Conservation (phyloP, 495 filamentous ascomycete species). For the Tuber indicum region DNA sequence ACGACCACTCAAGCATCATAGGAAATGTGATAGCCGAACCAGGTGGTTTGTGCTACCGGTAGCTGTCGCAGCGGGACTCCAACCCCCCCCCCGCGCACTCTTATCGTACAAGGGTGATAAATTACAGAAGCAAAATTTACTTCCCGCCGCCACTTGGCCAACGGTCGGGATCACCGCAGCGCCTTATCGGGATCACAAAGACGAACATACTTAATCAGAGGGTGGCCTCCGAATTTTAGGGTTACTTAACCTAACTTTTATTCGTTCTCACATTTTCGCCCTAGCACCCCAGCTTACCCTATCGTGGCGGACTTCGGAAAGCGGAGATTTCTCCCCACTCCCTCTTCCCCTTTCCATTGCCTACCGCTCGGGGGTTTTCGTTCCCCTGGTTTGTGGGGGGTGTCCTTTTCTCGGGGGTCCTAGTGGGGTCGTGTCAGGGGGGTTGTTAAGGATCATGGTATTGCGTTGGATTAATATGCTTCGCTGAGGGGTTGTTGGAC, state of each 20-base stretch:
- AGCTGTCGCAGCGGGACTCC: not conserved
- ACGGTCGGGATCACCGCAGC: not conserved
- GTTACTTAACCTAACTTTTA: not conserved
- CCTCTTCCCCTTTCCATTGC: not conserved
- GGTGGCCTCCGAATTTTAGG: not conserved
- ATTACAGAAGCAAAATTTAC: not conserved
- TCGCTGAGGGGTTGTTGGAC: not conserved
- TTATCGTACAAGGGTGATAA: not conserved
- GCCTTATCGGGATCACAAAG: not conserved
- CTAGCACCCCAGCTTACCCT: not conserved
- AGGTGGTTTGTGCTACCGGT: not conserved
- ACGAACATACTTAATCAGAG: not conserved
- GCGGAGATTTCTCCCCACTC: not conserved
- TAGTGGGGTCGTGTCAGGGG: not conserved
- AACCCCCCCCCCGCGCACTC: not conserved
- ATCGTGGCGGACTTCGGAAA: not conserved
- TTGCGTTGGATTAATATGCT: not conserved
- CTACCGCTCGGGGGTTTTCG: not conserved
- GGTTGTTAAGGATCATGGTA: not conserved
- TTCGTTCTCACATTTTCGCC: not conserved
- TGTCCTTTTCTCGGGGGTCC: not conserved
- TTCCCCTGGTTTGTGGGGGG: not conserved
- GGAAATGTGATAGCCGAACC: not conserved
- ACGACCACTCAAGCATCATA: not conserved
- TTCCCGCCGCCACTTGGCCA: not conserved